These are phyloP conservation scores for Meyerozyma guilliermondii DNA, from an alignment of 1,139 yeast species.

Conservation along the genomic window DNA sequence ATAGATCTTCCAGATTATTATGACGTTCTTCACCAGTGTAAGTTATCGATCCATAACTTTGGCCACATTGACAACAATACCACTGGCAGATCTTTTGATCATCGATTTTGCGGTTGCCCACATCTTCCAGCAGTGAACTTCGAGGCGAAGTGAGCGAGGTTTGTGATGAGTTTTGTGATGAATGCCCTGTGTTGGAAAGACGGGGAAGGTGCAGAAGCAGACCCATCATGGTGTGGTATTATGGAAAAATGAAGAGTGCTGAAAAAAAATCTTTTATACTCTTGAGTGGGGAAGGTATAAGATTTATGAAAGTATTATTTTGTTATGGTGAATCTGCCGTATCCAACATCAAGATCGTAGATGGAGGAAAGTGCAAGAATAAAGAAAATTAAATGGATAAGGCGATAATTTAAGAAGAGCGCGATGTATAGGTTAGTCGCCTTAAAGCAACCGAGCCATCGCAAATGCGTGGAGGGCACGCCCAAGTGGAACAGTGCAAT, in stretches of 20 bases:
- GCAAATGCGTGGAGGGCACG: slow-evolving; percentile 2
- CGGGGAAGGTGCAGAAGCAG: neutral
- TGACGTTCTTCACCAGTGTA: slow-evolving; percentile 17
- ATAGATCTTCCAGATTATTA: slow-evolving; percentile 3
- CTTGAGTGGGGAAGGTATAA: too few relatives aligned
- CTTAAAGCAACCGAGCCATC: slow-evolving; percentile 1
- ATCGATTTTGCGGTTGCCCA: slow-evolving; percentile 5
- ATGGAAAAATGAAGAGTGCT: too few relatives aligned
- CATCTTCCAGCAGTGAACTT: neutral
- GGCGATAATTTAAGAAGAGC: neutral
- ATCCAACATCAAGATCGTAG: neutral
- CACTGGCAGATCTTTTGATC: slow-evolving; percentile 43
- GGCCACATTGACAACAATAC: slow-evolving; percentile 53
- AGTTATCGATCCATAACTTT: slow-evolving; percentile 40
- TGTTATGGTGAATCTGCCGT: neutral
- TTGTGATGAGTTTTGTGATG: neutral
- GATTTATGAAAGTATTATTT: too few relatives aligned
- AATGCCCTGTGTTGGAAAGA: neutral
- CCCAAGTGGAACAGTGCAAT: neutral
- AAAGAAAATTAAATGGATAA: neutral
- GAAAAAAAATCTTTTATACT: too few relatives aligned
- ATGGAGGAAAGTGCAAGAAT: neutral
- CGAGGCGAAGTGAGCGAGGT: neutral
- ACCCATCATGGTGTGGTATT: slow-evolving; percentile 1
- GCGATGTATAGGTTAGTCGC: neutral